phyloP scores from a whole-genome alignment of 129 eudicot genomes.

The Glebionis coronaria region DNA sequence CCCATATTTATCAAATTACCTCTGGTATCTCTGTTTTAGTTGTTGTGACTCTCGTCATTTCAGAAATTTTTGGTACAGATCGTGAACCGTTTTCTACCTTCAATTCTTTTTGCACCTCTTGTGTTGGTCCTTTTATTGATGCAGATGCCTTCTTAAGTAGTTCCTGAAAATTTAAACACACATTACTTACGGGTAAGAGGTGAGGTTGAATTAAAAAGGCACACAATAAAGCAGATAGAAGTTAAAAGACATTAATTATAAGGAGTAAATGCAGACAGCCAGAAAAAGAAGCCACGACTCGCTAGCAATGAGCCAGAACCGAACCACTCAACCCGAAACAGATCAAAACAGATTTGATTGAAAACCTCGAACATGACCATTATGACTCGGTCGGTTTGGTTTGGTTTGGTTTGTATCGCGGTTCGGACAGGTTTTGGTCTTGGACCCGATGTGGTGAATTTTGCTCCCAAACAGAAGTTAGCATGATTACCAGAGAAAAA shows the following conservation, averaged over 20 bases:
- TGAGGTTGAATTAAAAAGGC: slow-evolving; percentile 12
- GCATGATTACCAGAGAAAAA: too few species aligned
- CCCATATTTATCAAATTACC: slow-evolving; percentile 34
- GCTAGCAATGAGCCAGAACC: too few species aligned
- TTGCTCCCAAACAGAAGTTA: too few species aligned
- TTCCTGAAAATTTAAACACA: slow-evolving; percentile 42
- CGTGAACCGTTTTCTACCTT: slow-evolving; percentile 33
- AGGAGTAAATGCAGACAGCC: not conserved
- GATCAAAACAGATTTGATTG: too few species aligned
- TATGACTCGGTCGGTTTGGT: too few species aligned
- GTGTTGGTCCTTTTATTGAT: slow-evolving; percentile 33
- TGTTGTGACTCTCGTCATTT: slow-evolving; percentile 38
- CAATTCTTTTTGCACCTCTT: slow-evolving; percentile 36
- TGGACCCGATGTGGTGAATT: too few species aligned
- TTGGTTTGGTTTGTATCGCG: too few species aligned
- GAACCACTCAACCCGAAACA: too few species aligned
- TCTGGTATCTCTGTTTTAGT: slow-evolving; percentile 37
- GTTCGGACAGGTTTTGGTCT: too few species aligned
- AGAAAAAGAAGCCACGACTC: not conserved
- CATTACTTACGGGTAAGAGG: not conserved
- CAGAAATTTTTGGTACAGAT: slow-evolving; percentile 43
- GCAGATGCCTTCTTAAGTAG: slow-evolving; percentile 69
- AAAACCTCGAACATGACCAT: too few species aligned
- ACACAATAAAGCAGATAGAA: not conserved
- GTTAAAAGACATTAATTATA: not conserved